Evolutionary conservation across 2,329 filamentous ascomycete genomes (phyloP).

Genomic region (Verticillium longisporum): DNA sequence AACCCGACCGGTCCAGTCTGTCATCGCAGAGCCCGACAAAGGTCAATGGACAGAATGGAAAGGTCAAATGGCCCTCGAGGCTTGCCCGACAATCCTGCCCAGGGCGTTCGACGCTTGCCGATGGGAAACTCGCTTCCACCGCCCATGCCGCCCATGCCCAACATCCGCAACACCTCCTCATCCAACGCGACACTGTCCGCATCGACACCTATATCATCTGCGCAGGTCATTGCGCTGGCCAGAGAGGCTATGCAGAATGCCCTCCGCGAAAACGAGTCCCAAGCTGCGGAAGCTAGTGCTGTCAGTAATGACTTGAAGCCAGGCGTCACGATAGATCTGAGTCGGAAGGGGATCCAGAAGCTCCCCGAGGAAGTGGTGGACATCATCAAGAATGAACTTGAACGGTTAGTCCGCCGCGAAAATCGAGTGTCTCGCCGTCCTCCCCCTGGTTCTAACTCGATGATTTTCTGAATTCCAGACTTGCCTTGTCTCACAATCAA

Average conservation of each 20-base stretch:
- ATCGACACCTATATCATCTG: conserved; percentile 47
- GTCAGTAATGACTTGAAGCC: conserved; percentile 57
- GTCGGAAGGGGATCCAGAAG: conserved; percentile 65
- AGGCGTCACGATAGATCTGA: conserved; percentile 72
- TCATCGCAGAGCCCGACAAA: conserved; percentile 2
- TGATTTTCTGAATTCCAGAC: conserved; percentile 36
- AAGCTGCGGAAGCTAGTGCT: conserved; percentile 53
- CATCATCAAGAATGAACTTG: conserved; percentile 66
- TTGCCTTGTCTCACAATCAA: conserved; percentile 76
- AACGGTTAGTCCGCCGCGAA: conserved; percentile 45
- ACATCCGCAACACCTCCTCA: conserved; percentile 34
- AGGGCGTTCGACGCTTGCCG: conserved; percentile 25
- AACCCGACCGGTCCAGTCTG: conserved; percentile 1
- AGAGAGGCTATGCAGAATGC: conserved; percentile 62
- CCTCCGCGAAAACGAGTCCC: conserved; percentile 57
- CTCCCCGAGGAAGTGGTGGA: conserved; percentile 69
- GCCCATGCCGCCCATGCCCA: conserved; percentile 39
- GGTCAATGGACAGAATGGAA: conserved; percentile 9
- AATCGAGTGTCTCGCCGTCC: not conserved
- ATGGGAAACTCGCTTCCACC: conserved; percentile 27
- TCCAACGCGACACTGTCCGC: conserved; percentile 41
- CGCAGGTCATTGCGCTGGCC: conserved; percentile 59
- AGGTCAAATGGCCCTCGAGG: conserved; percentile 21
- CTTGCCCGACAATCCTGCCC: conserved; percentile 32
- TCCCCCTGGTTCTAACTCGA: not conserved